Evolutionary conservation across 306 rosid species (phyloP), one percentile per base, ranked within the genome.

Genomic region (Pyrus pyrifolia): DNA sequence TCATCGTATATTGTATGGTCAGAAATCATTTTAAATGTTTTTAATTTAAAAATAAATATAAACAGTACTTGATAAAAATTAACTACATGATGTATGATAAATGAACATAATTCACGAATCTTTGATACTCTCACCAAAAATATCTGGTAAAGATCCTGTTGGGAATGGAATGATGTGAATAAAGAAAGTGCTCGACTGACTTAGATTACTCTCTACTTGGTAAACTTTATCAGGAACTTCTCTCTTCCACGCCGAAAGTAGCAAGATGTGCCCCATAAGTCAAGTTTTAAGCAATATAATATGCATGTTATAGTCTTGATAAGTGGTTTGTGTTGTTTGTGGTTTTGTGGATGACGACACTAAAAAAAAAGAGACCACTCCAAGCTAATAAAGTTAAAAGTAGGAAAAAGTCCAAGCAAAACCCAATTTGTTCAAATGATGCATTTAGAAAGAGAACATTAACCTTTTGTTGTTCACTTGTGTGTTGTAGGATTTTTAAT

Each of bases 221-320:
- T 3, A 49, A 49, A 59, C 76, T 72, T 23, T 23, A 3, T 35
- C 18, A 6, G 30, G 4, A 62, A 27, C 77, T 61, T 17, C 59
- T 3, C 69, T 61, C 77, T 61, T 61, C 59, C 69, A 74, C 58
- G 31, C 69, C 60, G 77, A 74, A 74, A 74, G 70, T 6, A 73
- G 25, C 45, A 44, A 73, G 44, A 17, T 12, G 45, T 19, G 9
- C 22, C 60, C 59, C 69, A 27, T 27, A 1, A 23, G 57, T 44
- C 61, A 52, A 73, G 58, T 22, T 74, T 18, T 44, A 35, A 44
- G 18, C n/a, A 29, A 61, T 74, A 42, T 44, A 31, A 44, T 74
- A 74, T 35, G 10, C 40, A 18, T 33, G 55, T 14, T 46, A 46
- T 46, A 14, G 53, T 14, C 53, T 46, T 46, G 2, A 17, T 17